Percentiles rank a stretch among this genome's conserved stretches.
Conservation (phyloP, 306 rosid genomes). For the Fragaria vesca region DNA sequence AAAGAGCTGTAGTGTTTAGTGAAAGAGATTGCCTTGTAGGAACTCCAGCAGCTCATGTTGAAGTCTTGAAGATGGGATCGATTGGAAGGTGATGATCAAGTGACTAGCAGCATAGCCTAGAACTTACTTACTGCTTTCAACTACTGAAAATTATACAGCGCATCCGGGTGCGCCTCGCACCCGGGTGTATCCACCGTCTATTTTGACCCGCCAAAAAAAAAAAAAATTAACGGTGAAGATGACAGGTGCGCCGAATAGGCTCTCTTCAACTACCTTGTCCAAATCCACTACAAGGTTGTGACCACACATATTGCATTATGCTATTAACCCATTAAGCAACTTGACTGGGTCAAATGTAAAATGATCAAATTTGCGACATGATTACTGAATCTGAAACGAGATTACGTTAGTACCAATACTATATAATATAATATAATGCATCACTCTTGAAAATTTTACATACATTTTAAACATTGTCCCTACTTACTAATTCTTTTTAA, state of each 20-base stretch:
- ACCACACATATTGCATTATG: not conserved
- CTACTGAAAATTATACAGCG: too few relatives aligned
- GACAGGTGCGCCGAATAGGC: too few relatives aligned
- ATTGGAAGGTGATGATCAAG: not conserved
- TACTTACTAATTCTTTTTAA: not conserved
- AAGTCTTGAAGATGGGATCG: not conserved
- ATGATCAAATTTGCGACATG: constrained; percentile 1
- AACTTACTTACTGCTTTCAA: not conserved
- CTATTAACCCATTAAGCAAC: constrained; percentile 5
- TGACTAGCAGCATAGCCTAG: not conserved
- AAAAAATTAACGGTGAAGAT: too few relatives aligned
- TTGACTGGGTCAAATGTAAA: constrained; percentile 7
- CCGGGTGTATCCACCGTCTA: too few relatives aligned
- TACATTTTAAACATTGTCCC: not conserved
- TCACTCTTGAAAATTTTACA: not conserved
- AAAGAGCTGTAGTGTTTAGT: not conserved
- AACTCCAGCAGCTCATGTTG: not conserved
- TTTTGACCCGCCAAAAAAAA: too few relatives aligned
- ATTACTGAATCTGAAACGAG: not conserved
- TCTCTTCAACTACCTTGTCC: not conserved
- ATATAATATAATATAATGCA: not conserved
- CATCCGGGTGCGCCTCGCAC: too few relatives aligned
- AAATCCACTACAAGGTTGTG: not conserved
- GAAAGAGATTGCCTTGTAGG: not conserved
- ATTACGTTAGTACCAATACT: not conserved